Percentiles rank a stretch among this genome's conserved stretches.
Evolutionary conservation across 2,329 filamentous ascomycete species (phyloP).

Genomic region (Lasiodiplodia gonubiensis): DNA sequence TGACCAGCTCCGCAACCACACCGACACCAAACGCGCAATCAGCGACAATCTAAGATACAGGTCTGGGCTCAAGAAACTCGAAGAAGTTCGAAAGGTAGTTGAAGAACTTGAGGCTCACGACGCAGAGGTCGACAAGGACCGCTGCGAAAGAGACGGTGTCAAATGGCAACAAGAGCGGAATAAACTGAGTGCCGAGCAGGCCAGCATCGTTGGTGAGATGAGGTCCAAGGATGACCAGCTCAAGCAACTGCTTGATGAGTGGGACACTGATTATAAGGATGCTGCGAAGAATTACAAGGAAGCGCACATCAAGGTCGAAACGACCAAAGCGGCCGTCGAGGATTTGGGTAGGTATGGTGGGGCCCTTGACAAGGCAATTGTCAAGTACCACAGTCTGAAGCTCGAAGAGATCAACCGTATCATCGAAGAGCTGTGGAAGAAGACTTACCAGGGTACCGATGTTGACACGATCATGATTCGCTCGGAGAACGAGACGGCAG

Average conservation of each 20-base stretch:
- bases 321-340: conserved; percentile 90
- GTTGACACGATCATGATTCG: conserved; percentile 96
- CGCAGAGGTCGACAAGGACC: conserved; percentile 80
- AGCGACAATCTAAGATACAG: conserved; percentile 87
- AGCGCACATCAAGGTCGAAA: conserved; percentile 85
- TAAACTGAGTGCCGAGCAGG: conserved; percentile 72
- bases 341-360: conserved; percentile 82
- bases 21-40: conserved; percentile 84
- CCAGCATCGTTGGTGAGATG: conserved; percentile 76
- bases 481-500: conserved; percentile 80
- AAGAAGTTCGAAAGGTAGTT: conserved; percentile 72
- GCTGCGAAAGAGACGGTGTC: conserved; percentile 72
- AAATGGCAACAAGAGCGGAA: conserved; percentile 71
- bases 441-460: conserved; percentile 95
- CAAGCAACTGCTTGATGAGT: conserved; percentile 73
- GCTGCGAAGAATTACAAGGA: conserved; percentile 82
- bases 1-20: conserved; percentile 77
- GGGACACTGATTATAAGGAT: conserved; percentile 84
- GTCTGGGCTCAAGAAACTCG: conserved; percentile 71
- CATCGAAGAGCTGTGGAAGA: conserved; percentile 94
- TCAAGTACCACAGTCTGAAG: conserved; percentile 94
- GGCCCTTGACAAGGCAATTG: conserved; percentile 93
- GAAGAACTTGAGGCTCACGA: conserved; percentile 75
- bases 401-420: conserved; percentile 99
- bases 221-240: conserved; percentile 86